Evolutionary conservation across 2,329 filamentous ascomycete genomes (phyloP).

Genomic region (Tympanopsis confertula): DNA sequence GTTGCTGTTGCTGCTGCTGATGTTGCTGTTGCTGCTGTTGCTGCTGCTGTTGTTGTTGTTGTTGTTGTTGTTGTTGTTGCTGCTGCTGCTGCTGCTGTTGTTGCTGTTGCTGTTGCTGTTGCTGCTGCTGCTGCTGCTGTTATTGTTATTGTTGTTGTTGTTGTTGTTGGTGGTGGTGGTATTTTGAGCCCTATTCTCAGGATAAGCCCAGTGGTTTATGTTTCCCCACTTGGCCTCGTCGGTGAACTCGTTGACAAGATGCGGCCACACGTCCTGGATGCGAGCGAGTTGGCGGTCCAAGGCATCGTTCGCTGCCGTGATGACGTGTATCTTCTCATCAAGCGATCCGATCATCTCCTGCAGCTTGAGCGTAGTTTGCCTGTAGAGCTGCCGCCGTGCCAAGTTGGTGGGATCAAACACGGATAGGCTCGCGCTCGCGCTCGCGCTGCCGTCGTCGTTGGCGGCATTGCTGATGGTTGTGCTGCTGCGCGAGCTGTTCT

Average conservation of each 20-base stretch:
- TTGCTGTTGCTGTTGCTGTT: constrained; percentile 7
- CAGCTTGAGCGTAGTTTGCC: constrained; percentile 66
- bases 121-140: constrained; percentile 7
- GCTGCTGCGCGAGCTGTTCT: constrained; percentile 32
- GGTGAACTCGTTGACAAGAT: constrained; percentile 80
- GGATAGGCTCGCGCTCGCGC: constrained; percentile 17
- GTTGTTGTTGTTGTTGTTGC: too few relatives aligned
- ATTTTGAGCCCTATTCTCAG: constrained; percentile 72
- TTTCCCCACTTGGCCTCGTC: constrained; percentile 91
- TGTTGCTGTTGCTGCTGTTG: too few relatives aligned
- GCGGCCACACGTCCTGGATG: constrained; percentile 76
- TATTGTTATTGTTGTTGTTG: too few relatives aligned
- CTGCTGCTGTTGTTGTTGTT: too few relatives aligned
- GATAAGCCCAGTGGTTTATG: constrained; percentile 88
- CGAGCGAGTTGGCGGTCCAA: constrained; percentile 74
- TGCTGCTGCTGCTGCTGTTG: too few relatives aligned
- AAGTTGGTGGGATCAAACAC: constrained; percentile 46
- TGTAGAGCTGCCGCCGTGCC: constrained; percentile 62
- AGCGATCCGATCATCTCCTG: constrained; percentile 78
- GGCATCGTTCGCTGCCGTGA: constrained; percentile 82
- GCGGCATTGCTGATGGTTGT: constrained; percentile 18
- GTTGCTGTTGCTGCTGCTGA: too few relatives aligned
- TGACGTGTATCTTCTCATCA: constrained; percentile 96
- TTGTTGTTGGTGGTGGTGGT: too few relatives aligned
- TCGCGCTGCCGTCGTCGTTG: constrained; percentile 13